phyloP scores from a whole-genome alignment of 1,284 basidiomycete genomes.

The Exobasidium rhododendri region DNA sequence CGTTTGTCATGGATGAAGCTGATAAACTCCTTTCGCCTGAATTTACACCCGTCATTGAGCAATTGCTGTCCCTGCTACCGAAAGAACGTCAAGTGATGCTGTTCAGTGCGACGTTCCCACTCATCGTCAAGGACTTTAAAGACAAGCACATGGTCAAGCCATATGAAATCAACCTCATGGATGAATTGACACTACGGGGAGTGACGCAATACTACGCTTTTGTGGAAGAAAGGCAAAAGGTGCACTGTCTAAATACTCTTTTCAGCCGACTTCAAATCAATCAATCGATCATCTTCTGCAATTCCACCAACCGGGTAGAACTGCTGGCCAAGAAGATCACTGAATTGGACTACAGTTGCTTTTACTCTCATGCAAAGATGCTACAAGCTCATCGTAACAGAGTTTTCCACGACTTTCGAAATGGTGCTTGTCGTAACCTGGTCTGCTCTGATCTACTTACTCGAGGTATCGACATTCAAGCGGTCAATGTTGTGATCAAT shows the following conservation, averaged over 20 bases:
- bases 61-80: slow-evolving; percentile 81
- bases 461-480: slow-evolving; percentile 98
- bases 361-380: slow-evolving; percentile 99
- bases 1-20: slow-evolving; percentile 84
- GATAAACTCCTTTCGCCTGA: slow-evolving; percentile 97
- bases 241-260: slow-evolving; percentile 95
- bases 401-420: slow-evolving; percentile 99
- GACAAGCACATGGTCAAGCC: slow-evolving; percentile 97
- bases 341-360: slow-evolving; percentile 98
- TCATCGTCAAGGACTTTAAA: slow-evolving; percentile 99
- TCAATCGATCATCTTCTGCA: slow-evolving; percentile 99
- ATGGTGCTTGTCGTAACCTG: slow-evolving; percentile 94
- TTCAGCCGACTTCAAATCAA: slow-evolving; percentile 99
- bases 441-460: slow-evolving; percentile 93
- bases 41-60: slow-evolving; percentile 98
- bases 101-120: slow-evolving; percentile 97
- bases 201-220: slow-evolving; percentile 99
- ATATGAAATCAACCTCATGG: slow-evolving; percentile 99
- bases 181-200: slow-evolving; percentile 95
- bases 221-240: slow-evolving; percentile 98
- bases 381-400: slow-evolving; percentile 96
- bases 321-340: slow-evolving; percentile 98
- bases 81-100: slow-evolving; percentile 92
- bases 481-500: slow-evolving; percentile 99
- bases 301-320: slow-evolving; percentile 98